Conservation (phyloP, 2,329 filamentous ascomycete species). For the Emergomyces pasteurianus region DNA sequence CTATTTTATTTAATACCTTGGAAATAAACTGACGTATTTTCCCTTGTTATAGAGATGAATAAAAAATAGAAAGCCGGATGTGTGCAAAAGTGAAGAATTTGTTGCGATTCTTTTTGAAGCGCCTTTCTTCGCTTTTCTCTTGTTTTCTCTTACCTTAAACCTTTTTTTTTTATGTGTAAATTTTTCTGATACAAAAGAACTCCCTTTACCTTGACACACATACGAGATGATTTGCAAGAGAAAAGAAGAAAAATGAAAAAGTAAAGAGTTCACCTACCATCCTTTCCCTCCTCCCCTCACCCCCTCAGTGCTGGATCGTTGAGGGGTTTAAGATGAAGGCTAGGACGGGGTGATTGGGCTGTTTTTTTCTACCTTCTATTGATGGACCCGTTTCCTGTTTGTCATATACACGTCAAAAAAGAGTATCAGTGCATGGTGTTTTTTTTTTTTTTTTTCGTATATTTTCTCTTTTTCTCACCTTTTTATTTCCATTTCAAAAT, state of each 20-base stretch:
- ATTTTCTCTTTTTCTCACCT: slow-evolving; percentile 8
- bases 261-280: neutral
- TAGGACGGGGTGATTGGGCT: neutral
- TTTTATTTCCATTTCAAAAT: neutral
- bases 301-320: neutral
- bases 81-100: too few relatives aligned
- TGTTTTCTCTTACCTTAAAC: neutral
- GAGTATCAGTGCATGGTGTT: neutral
- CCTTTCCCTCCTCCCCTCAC: neutral
- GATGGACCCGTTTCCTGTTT: neutral
- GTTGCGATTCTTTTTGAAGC: neutral
- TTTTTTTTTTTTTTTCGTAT: slow-evolving; percentile 9
- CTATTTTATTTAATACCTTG: neutral
- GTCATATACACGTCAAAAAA: slow-evolving; percentile 8
- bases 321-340: neutral
- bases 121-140: neutral
- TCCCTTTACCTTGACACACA: neutral
- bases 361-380: neutral
- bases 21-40: neutral
- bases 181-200: neutral
- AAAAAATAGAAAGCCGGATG: too few relatives aligned
- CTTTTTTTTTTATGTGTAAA: neutral
- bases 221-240: neutral
- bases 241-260: neutral
- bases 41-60: neutral